Percentiles rank a stretch among this genome's conserved stretches.
phyloP scores from a whole-genome alignment of 2,329 filamentous ascomycete genomes.

The Penicillium sp. region DNA sequence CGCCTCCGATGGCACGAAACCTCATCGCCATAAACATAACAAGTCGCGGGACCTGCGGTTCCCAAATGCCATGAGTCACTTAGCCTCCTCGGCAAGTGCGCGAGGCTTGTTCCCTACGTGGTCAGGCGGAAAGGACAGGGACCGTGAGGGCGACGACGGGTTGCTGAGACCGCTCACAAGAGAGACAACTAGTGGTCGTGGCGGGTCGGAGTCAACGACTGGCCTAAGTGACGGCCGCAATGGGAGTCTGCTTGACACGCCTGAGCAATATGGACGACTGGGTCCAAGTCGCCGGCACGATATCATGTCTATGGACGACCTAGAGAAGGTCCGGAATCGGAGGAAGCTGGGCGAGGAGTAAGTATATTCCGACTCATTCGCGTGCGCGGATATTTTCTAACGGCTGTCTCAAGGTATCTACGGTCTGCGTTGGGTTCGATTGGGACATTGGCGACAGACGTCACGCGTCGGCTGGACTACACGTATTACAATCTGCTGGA shows the following conservation, averaged over 20 bases:
- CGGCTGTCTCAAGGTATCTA: conserved; percentile 25
- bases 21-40: conserved; percentile 29
- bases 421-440: conserved; percentile 37
- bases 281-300: conserved; percentile 30
- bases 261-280: conserved; percentile 25
- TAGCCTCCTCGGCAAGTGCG: conserved; percentile 31
- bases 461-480: conserved; percentile 47
- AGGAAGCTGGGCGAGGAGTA: conserved; percentile 78
- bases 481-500: conserved; percentile 49
- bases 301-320: conserved; percentile 34
- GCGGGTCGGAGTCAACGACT: conserved; percentile 34
- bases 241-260: conserved; percentile 29
- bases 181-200: conserved; percentile 33
- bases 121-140: conserved; percentile 30
- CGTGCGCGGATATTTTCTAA: not conserved
- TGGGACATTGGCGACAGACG: conserved; percentile 40
- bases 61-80: conserved; percentile 34
- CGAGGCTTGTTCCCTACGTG: conserved; percentile 33
- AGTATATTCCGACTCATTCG: conserved; percentile 36
- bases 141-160: conserved; percentile 31
- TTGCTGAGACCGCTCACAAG: conserved; percentile 30
- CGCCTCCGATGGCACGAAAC: conserved; percentile 13
- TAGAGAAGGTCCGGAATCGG: conserved; percentile 47
- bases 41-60: conserved; percentile 33
- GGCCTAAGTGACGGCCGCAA: conserved; percentile 27